phyloP scores from a whole-genome alignment of 495 filamentous ascomycete species.

The Letharia lupina region DNA sequence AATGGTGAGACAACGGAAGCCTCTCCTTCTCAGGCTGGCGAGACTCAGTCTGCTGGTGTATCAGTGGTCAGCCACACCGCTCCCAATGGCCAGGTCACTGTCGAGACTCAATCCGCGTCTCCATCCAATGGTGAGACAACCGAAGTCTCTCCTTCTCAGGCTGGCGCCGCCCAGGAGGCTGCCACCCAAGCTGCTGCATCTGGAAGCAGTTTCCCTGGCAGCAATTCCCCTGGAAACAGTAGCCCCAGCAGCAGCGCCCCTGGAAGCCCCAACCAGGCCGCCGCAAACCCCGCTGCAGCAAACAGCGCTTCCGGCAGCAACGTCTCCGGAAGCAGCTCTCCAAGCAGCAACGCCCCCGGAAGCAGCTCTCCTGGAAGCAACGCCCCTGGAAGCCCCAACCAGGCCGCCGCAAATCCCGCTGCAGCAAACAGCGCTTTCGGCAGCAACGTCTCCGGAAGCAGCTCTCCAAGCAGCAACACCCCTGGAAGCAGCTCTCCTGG shows the following conservation, averaged over 20 bases:
- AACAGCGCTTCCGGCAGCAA: background rate
- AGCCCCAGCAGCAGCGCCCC: background rate
- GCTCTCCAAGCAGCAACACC: background rate
- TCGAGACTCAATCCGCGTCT: background rate
- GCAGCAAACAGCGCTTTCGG: background rate
- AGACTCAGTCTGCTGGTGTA: background rate
- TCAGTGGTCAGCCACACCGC: background rate
- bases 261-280: background rate
- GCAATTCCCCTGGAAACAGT: background rate
- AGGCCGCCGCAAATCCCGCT: background rate
- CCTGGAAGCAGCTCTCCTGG: background rate
- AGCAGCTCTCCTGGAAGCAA: background rate
- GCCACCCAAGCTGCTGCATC: background rate
- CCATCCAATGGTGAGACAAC: background rate
- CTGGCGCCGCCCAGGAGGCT: background rate
- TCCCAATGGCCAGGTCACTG: constrained; percentile 8
- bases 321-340: background rate
- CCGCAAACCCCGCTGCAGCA: background rate
- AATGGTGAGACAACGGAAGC: background rate
- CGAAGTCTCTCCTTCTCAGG: background rate
- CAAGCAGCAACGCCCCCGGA: background rate
- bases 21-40: background rate
- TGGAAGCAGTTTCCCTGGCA: background rate
- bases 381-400: background rate
- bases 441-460: background rate